Percentiles rank a stretch among this genome's conserved stretches.
Conservation (phyloP, 805 yeast species). For the Starmerella etchellsii region DNA sequence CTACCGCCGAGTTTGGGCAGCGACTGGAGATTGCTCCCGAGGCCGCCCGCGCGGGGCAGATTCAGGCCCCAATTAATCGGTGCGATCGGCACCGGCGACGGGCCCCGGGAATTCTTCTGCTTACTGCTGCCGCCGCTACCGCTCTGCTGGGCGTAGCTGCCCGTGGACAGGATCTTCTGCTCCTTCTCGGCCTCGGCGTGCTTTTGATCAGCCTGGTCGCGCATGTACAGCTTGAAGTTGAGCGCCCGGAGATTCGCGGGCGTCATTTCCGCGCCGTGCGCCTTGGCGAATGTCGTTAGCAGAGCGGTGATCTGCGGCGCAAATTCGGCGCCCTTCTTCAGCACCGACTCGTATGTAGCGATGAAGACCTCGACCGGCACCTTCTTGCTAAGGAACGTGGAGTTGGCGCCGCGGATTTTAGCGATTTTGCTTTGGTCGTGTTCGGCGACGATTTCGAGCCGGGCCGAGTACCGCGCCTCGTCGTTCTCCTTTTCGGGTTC, state of each 20-base stretch:
- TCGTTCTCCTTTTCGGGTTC: not conserved
- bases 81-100: constrained; percentile 3
- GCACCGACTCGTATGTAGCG: constrained; percentile 18
- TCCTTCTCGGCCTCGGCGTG: not conserved
- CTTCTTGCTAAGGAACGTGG: constrained; percentile 14
- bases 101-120: not conserved
- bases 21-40: constrained; percentile 2
- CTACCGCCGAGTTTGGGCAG: constrained; percentile 16
- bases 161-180: not conserved
- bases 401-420: constrained; percentile 17
- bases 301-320: constrained; percentile 18
- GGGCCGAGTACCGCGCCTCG: constrained; percentile 17
- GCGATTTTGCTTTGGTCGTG: constrained; percentile 24
- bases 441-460: constrained; percentile 23
- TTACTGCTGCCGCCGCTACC: not conserved
- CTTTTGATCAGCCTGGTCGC: constrained; percentile 5
- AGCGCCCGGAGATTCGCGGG: constrained; percentile 1
- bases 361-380: constrained; percentile 20
- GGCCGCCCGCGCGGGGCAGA: constrained; percentile 3
- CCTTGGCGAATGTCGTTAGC: constrained; percentile 12
- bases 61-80: constrained; percentile 11
- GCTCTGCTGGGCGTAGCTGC: not conserved
- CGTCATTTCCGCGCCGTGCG: constrained; percentile 1
- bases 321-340: constrained; percentile 3
- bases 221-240: constrained; percentile 3